Evolutionary conservation across 169 alveolate genomes (phyloP).

Genomic region (Amoebophrya sp.): DNA sequence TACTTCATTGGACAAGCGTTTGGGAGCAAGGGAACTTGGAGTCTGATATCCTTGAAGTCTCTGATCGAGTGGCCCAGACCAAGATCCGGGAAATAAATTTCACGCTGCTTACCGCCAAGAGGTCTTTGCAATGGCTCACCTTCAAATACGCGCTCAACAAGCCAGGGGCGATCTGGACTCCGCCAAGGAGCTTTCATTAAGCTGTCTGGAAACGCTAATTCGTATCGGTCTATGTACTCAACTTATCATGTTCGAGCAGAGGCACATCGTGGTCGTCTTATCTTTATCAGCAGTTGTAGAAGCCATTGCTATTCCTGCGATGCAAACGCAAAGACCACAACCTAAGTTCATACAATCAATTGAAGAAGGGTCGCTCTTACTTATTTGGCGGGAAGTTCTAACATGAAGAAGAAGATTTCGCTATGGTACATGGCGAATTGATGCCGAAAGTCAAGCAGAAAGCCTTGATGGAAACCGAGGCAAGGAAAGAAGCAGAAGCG

Average conservation of each 20-base stretch:
- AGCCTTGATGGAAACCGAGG: not conserved
- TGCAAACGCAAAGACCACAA: too few relatives aligned
- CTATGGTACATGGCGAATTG: not conserved
- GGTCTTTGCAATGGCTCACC: not conserved
- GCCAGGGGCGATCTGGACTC: not conserved
- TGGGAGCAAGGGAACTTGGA: slow-evolving; percentile 12
- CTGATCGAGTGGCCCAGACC: slow-evolving; percentile 12
- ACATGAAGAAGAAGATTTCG: not conserved
- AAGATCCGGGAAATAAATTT: not conserved
- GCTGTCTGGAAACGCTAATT: too few relatives aligned
- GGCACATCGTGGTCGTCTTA: too few relatives aligned
- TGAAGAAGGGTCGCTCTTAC: too few relatives aligned
- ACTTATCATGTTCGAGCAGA: too few relatives aligned
- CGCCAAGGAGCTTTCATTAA: not conserved
- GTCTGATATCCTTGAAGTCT: not conserved
- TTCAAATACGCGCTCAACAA: not conserved
- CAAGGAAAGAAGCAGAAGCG: not conserved
- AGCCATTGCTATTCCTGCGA: too few relatives aligned
- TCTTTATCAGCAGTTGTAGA: too few relatives aligned
- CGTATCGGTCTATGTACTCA: too few relatives aligned
- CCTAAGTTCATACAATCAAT: too few relatives aligned
- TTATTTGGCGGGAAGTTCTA: too few relatives aligned
- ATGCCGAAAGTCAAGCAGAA: not conserved
- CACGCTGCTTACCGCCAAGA: not conserved
- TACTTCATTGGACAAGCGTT: not conserved